phyloP scores from a whole-genome alignment of 2,329 filamentous ascomycete genomes.

The Apiospora phragmitis region DNA sequence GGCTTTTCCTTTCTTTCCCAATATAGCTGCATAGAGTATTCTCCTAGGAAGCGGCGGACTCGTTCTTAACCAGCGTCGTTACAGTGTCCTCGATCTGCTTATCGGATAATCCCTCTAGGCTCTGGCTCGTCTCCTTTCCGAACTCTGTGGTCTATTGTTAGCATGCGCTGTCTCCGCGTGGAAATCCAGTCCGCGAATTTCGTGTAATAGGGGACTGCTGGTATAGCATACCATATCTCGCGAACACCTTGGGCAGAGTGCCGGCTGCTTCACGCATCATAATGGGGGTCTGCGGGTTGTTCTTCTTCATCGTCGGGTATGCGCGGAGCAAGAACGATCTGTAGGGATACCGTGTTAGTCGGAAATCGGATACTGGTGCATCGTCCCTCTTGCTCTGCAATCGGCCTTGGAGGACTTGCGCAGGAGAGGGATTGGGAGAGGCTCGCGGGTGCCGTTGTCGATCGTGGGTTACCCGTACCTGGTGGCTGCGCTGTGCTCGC shows the following conservation, averaged over 20 bases:
- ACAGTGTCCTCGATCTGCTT: slow-evolving; percentile 64
- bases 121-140: slow-evolving; percentile 57
- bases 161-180: slow-evolving; percentile 10
- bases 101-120: slow-evolving; percentile 58
- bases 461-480: slow-evolving; percentile 58
- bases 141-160: slow-evolving; percentile 42
- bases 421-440: neutral
- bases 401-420: neutral
- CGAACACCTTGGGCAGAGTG: slow-evolving; percentile 82
- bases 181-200: neutral
- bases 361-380: neutral
- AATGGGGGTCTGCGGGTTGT: slow-evolving; percentile 93
- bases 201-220: neutral
- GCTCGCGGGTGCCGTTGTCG: neutral
- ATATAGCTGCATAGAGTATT: neutral
- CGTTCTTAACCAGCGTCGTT: slow-evolving; percentile 52
- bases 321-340: slow-evolving; percentile 88
- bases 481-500: slow-evolving; percentile 83
- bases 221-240: slow-evolving; percentile 76
- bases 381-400: neutral
- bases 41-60: slow-evolving; percentile 13
- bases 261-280: slow-evolving; percentile 89
- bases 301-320: slow-evolving; percentile 99
- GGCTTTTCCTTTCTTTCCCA: neutral
- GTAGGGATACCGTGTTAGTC: slow-evolving; percentile 2